Conservation (phyloP, 2,329 filamentous ascomycete species). For the Sporothrix mexicana region DNA sequence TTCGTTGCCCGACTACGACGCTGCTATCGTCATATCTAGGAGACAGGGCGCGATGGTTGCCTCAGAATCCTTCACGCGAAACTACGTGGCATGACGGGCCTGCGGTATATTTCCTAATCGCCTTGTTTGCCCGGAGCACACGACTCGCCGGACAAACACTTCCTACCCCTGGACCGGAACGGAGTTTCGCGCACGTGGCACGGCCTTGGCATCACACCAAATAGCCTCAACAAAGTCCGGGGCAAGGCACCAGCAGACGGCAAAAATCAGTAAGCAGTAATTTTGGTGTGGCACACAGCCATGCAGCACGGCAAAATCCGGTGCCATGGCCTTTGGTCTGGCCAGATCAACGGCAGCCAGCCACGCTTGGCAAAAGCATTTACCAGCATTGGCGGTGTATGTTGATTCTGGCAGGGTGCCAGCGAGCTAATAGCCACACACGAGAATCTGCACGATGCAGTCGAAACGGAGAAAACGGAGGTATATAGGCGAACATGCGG, state of each 20-base stretch:
- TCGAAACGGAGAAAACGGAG: conserved; percentile 2
- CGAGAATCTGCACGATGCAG: not conserved
- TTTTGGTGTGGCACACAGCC: not conserved
- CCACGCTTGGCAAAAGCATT: not conserved
- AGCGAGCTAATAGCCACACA: not conserved
- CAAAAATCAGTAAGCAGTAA: not conserved
- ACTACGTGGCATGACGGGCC: too few species aligned
- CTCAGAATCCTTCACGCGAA: too few species aligned
- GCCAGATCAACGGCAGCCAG: not conserved
- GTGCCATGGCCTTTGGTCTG: too few species aligned
- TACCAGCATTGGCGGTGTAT: not conserved
- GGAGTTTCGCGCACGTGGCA: not conserved
- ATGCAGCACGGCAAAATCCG: too few species aligned
- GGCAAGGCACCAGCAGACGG: not conserved
- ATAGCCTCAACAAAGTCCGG: too few species aligned
- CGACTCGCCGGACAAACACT: too few species aligned
- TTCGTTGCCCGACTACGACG: too few species aligned
- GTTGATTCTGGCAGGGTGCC: not conserved
- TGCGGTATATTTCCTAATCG: too few species aligned
- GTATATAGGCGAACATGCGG: not conserved
- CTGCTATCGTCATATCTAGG: too few species aligned
- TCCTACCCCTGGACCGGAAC: not conserved
- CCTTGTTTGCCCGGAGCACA: too few species aligned
- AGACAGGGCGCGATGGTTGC: too few species aligned
- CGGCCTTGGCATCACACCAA: not conserved